Evolutionary conservation across 1,284 basidiomycete species (phyloP).

Genomic region (Gyrodon tennesseensis): DNA sequence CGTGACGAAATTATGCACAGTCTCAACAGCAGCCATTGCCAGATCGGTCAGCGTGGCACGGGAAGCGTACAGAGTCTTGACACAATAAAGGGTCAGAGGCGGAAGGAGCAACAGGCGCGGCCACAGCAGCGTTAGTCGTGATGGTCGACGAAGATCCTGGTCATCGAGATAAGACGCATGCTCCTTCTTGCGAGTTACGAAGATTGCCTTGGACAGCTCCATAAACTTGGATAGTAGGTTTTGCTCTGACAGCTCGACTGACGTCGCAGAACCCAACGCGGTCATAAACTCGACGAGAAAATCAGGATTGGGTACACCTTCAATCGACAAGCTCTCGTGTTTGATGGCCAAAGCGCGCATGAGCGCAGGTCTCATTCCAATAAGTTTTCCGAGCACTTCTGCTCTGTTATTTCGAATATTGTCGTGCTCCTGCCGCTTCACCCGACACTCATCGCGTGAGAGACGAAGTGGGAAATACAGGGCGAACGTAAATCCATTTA

Average conservation of each 20-base stretch:
- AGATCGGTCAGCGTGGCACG: conserved; percentile 57
- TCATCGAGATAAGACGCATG: conserved; percentile 43
- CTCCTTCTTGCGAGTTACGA: conserved; percentile 37
- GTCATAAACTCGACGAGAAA: conserved; percentile 35
- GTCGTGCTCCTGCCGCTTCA: conserved; percentile 60
- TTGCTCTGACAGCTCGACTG: conserved; percentile 25
- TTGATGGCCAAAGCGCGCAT: conserved; percentile 34
- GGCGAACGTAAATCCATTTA: conserved; percentile 20
- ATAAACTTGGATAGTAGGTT: conserved; percentile 35
- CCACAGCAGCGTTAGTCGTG: conserved; percentile 62
- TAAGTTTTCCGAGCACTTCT: conserved; percentile 59
- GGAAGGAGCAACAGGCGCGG: conserved; percentile 67
- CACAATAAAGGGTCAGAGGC: conserved; percentile 56
- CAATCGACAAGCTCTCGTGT: conserved; percentile 2
- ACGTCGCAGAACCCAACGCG: conserved; percentile 29
- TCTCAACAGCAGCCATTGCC: conserved; percentile 65
- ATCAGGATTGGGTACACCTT: conserved; percentile 9
- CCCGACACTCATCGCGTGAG: conserved; percentile 61
- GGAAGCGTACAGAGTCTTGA: conserved; percentile 54
- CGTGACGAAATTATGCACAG: conserved; percentile 71
- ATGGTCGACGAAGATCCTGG: conserved; percentile 57
- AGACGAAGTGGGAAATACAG: conserved; percentile 45
- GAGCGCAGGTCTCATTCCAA: conserved; percentile 55
- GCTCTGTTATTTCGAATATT: conserved; percentile 65
- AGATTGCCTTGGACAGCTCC: conserved; percentile 30